Percentiles rank a stretch among this genome's conserved stretches.
These are phyloP conservation scores for Salix exigua DNA, from an alignment of 345 rosid genomes.

Conservation along the genomic window DNA sequence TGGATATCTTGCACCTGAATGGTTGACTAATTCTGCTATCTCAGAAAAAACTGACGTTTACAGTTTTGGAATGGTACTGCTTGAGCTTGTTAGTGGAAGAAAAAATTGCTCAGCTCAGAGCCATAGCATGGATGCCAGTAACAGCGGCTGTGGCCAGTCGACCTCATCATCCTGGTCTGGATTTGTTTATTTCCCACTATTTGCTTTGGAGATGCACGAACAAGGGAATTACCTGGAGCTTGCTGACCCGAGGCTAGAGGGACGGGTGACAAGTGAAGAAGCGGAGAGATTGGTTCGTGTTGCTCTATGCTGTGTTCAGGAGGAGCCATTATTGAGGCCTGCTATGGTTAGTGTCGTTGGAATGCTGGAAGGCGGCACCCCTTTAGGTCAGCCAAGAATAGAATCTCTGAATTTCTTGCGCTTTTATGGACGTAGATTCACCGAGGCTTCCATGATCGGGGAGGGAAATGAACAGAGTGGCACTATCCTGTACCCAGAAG, in stretches of 20 bases:
- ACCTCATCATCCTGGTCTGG: conserved; percentile 16
- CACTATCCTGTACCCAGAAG: conserved; percentile 27
- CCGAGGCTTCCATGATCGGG: conserved; percentile 64
- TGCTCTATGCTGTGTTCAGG: conserved; percentile 28
- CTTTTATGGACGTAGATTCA: conserved; percentile 70
- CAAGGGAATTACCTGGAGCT: conserved; percentile 60
- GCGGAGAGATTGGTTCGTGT: conserved; percentile 16
- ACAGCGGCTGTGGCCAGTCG: conserved; percentile 16
- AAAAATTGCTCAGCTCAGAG: conserved; percentile 20
- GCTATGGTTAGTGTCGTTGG: conserved; percentile 24
- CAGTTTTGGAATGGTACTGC: conserved; percentile 27
- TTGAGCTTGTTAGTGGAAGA: conserved; percentile 28
- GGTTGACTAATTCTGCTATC: conserved; percentile 23
- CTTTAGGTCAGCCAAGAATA: conserved; percentile 56
- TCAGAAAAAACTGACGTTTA: conserved; percentile 28
- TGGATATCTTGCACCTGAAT: conserved; percentile 31
- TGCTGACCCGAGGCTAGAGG: conserved; percentile 73
- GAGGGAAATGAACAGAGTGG: conserved; percentile 35
- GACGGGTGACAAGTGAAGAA: conserved; percentile 51
- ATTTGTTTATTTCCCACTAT: conserved; percentile 63
- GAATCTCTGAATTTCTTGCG: conserved; percentile 81
- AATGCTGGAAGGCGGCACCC: conserved; percentile 36
- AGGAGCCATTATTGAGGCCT: conserved; percentile 24
- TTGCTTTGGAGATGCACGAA: conserved; percentile 64
- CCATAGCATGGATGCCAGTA: conserved; percentile 14